Evolutionary conservation across 1,139 yeast genomes (phyloP).

Genomic region (Ogataea hybrid): DNA sequence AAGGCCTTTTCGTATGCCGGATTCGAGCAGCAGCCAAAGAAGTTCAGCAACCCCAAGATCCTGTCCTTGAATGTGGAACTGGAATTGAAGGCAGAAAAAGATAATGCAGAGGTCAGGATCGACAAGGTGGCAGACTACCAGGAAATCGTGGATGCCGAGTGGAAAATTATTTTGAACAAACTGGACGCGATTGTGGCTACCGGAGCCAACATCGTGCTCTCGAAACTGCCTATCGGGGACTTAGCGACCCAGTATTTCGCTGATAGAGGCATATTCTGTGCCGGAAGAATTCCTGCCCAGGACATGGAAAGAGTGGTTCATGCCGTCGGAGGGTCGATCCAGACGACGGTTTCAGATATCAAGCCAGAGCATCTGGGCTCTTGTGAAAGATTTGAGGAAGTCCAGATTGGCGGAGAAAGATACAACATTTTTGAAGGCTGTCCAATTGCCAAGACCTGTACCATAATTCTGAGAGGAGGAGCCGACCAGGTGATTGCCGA

Average conservation of each 20-base stretch:
- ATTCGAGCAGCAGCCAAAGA: slow-evolving; percentile 97
- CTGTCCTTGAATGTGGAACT: slow-evolving; percentile 86
- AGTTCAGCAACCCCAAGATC: slow-evolving; percentile 75
- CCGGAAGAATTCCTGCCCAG: slow-evolving; percentile 87
- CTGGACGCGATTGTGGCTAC: slow-evolving; percentile 76
- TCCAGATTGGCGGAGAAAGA: slow-evolving; percentile 93
- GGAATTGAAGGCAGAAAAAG: slow-evolving; percentile 97
- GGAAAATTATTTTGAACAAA: slow-evolving; percentile 89
- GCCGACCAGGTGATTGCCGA: slow-evolving; percentile 99
- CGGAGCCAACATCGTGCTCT: slow-evolving; percentile 91
- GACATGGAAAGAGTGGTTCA: slow-evolving; percentile 90
- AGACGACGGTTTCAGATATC: slow-evolving; percentile 86
- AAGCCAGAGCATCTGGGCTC: slow-evolving; percentile 74
- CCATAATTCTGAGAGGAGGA: slow-evolving; percentile 92
- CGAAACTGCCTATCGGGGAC: slow-evolving; percentile 96
- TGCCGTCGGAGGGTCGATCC: slow-evolving; percentile 93
- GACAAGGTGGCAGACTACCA: slow-evolving; percentile 94
- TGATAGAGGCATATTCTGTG: slow-evolving; percentile 93
- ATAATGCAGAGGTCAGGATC: slow-evolving; percentile 98
- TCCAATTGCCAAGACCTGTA: slow-evolving; percentile 90
- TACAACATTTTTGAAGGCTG: slow-evolving; percentile 92
- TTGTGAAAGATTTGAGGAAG: slow-evolving; percentile 84
- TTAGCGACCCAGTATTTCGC: slow-evolving; percentile 98
- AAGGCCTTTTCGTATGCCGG: slow-evolving; percentile 98
- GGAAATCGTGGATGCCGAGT: slow-evolving; percentile 96